These are phyloP conservation scores for Malassezia furfur DNA, from an alignment of 1,284 basidiomycete species.

Conservation along the genomic window DNA sequence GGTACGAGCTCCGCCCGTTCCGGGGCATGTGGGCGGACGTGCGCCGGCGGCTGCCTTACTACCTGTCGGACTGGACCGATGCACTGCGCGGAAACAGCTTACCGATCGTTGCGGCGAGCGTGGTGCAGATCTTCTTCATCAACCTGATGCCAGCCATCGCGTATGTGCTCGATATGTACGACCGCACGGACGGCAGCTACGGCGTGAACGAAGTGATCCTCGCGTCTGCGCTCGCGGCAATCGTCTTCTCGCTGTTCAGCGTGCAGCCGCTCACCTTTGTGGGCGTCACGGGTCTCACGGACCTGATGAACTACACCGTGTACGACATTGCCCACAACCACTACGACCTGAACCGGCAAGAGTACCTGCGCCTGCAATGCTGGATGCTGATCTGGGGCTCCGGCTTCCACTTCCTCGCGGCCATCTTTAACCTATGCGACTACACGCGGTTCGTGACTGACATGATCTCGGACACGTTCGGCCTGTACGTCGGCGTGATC, in stretches of 20 bases:
- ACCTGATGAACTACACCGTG: constrained; percentile 45
- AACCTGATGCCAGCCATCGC: constrained; percentile 76
- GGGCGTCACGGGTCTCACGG: constrained; percentile 70
- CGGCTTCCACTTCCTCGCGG: constrained; percentile 79
- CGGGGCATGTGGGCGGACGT: constrained; percentile 70
- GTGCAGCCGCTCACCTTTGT: constrained; percentile 87
- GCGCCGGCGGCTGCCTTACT: constrained; percentile 67
- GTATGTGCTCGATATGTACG: constrained; percentile 84
- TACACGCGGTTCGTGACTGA: constrained; percentile 52
- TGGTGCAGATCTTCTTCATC: constrained; percentile 45
- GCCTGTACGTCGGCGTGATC: constrained; percentile 54
- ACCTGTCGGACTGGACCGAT: constrained; percentile 33
- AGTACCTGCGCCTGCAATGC: constrained; percentile 40
- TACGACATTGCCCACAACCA: constrained; percentile 42
- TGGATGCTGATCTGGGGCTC: constrained; percentile 92
- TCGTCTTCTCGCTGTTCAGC: constrained; percentile 79
- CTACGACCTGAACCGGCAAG: constrained; percentile 32
- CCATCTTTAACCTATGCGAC: constrained; percentile 60
- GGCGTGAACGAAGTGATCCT: constrained; percentile 71
- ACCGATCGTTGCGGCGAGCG: constrained; percentile 27
- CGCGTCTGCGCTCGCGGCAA: constrained; percentile 62
- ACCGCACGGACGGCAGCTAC: constrained; percentile 72
- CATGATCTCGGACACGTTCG: constrained; percentile 87
- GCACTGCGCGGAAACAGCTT: constrained; percentile 30
- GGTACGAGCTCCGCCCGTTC: constrained; percentile 52